Evolutionary conservation across 163 green algal genomes (phyloP).

Genomic region (Chloromonas sp.): DNA sequence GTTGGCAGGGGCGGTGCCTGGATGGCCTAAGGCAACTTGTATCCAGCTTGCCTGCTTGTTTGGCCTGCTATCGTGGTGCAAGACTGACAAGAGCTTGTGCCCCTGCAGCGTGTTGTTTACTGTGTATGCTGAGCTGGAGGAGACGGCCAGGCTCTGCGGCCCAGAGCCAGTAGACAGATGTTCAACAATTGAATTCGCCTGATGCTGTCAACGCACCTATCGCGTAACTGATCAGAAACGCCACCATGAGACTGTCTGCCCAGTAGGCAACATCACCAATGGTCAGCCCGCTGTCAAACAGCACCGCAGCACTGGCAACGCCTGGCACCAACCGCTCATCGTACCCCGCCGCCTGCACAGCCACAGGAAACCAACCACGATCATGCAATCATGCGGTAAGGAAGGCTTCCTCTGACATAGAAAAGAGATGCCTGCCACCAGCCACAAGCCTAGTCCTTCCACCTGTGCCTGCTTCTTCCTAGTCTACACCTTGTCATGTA

Average conservation of each 20-base stretch:
- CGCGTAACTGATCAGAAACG: background rate
- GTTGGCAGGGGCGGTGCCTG: background rate
- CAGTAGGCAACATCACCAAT: background rate
- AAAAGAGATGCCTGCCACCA: background rate
- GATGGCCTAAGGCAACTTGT: background rate
- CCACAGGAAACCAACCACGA: too few relatives aligned
- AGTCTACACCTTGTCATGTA: background rate
- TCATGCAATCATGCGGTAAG: too few relatives aligned
- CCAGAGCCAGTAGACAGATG: background rate
- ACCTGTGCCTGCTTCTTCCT: background rate
- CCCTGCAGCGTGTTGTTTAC: background rate
- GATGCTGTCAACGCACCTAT: background rate
- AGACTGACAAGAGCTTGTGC: background rate
- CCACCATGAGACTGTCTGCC: background rate
- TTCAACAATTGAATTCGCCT: background rate
- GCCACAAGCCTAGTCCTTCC: background rate
- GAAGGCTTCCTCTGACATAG: background rate
- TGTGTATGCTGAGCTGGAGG: background rate
- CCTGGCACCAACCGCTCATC: background rate
- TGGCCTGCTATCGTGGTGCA: too few relatives aligned
- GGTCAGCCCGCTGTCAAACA: background rate
- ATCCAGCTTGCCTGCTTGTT: too few relatives aligned
- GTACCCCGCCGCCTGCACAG: background rate
- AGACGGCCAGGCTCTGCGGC: too few relatives aligned
- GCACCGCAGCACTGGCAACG: background rate